Evolutionary conservation across 2,329 filamentous ascomycete species (phyloP).

Genomic region (Harringtonia aguacate): DNA sequence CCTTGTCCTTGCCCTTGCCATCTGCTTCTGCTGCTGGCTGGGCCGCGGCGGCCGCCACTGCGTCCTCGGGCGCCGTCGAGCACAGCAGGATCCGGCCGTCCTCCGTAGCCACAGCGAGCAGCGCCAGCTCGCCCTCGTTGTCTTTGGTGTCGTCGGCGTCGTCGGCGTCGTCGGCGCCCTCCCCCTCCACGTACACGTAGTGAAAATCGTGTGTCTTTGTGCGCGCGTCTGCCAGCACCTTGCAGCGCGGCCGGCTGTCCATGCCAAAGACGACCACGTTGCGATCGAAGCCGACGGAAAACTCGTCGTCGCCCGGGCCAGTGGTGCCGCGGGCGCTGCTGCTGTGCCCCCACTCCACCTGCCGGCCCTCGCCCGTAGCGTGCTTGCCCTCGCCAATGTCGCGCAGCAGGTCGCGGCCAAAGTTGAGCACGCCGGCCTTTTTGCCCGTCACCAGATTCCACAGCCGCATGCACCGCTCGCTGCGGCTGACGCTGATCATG

Average conservation of each 20-base stretch:
- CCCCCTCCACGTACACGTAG: slow-evolving; percentile 55
- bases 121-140: slow-evolving; percentile 7
- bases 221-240: slow-evolving; percentile 53
- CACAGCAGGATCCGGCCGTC: slow-evolving; percentile 83
- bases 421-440: slow-evolving; percentile 87
- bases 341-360: slow-evolving; percentile 57
- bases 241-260: slow-evolving; percentile 72
- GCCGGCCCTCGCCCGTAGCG: slow-evolving; percentile 70
- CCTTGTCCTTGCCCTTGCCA: not conserved
- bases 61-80: slow-evolving; percentile 47
- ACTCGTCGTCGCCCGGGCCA: slow-evolving; percentile 79
- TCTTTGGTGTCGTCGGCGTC: slow-evolving; percentile 19
- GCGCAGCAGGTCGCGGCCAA: slow-evolving; percentile 60
- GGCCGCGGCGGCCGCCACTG: slow-evolving; percentile 20
- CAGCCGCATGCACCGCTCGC: slow-evolving; percentile 81
- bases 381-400: slow-evolving; percentile 63
- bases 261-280: slow-evolving; percentile 79
- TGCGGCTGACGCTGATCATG: slow-evolving; percentile 85
- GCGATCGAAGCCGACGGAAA: slow-evolving; percentile 79
- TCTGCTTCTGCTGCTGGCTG: slow-evolving; percentile 6
- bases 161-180: too few species aligned
- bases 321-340: too few species aligned
- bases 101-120: slow-evolving; percentile 76
- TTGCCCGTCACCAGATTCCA: slow-evolving; percentile 97
- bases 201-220: slow-evolving; percentile 78